phyloP scores from a whole-genome alignment of 176 grass and related monocot genomes.

The Carex littledalei region DNA sequence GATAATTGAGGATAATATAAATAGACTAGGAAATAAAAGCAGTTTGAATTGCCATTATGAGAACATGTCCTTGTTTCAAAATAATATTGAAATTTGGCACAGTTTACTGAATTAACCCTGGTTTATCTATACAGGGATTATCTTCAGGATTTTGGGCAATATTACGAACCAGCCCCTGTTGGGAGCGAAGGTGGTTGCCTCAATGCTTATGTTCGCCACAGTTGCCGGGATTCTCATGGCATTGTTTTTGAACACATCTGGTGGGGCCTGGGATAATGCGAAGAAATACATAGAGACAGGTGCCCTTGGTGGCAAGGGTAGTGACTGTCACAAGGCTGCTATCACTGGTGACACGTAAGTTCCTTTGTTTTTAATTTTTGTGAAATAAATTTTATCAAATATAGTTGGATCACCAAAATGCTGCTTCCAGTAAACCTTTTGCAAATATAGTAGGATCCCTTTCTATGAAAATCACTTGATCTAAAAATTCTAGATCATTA shows the following conservation, averaged over 20 bases:
- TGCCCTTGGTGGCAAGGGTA: slow-evolving; percentile 92
- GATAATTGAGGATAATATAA: background rate
- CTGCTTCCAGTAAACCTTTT: no score
- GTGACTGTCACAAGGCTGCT: slow-evolving; percentile 87
- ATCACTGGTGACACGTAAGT: slow-evolving; percentile 98
- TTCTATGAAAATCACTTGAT: no score
- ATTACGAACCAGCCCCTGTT: slow-evolving; percentile 64
- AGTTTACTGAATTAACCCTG: background rate
- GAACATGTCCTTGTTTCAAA: background rate
- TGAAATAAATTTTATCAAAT: background rate
- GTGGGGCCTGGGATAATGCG: slow-evolving; percentile 96
- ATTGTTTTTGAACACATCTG: slow-evolving; percentile 92
- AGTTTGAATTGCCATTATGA: background rate
- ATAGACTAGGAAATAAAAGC: background rate
- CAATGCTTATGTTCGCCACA: slow-evolving; percentile 97
- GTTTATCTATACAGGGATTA: slow-evolving; percentile 37
- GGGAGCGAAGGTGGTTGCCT: slow-evolving; percentile 94
- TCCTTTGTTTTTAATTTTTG: background rate
- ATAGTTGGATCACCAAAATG: no score
- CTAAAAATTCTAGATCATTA: no score
- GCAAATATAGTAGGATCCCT: no score
- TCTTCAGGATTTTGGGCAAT: slow-evolving; percentile 84
- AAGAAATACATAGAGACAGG: slow-evolving; percentile 99
- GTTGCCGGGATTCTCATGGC: slow-evolving; percentile 96
- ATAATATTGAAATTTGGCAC: background rate